Percentiles rank a stretch among this genome's conserved stretches.
Conservation (phyloP, 2,329 filamentous ascomycete species). For the Pestalotiopsis sp. region DNA sequence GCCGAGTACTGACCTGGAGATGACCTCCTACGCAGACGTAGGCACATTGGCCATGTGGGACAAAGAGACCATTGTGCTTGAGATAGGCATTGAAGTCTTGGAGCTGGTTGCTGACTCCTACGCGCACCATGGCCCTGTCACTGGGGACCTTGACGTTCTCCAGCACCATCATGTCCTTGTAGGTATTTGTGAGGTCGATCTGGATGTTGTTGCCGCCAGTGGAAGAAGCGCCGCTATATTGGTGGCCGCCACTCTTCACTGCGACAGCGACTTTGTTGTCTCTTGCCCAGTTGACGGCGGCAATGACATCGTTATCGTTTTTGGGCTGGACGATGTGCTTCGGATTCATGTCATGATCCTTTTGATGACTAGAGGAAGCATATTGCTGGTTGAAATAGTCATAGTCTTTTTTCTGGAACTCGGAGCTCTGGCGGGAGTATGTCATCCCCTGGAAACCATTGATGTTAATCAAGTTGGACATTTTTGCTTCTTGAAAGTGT, state of each 20-base stretch:
- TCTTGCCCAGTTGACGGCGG: conserved; percentile 42
- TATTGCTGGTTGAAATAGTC: conserved; percentile 26
- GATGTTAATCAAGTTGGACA: neutral
- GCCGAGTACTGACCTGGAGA: neutral
- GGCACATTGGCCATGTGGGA: conserved; percentile 48
- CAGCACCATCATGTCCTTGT: conserved; percentile 28
- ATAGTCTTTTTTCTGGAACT: neutral
- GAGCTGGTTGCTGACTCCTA: conserved; percentile 44
- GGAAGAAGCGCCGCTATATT: conserved; percentile 52
- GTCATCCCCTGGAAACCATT: neutral
- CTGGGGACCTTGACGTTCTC: conserved; percentile 35
- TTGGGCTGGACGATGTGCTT: conserved; percentile 46
- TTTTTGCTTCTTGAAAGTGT: neutral
- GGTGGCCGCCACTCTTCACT: conserved; percentile 49
- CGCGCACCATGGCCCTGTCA: conserved; percentile 37
- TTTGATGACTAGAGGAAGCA: conserved; percentile 43
- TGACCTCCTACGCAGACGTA: conserved; percentile 50
- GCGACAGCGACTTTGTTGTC: conserved; percentile 43
- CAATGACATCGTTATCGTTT: conserved; percentile 43
- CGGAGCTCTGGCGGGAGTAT: neutral
- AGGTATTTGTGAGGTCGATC: conserved; percentile 44
- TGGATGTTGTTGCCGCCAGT: conserved; percentile 47
- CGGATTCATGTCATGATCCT: conserved; percentile 45
- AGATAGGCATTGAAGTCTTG: conserved; percentile 46
- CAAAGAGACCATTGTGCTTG: conserved; percentile 41